Percentiles rank a stretch among this genome's conserved stretches.
Evolutionary conservation across 495 filamentous ascomycete genomes (phyloP).

Genomic region (Bathelium albidoporum): DNA sequence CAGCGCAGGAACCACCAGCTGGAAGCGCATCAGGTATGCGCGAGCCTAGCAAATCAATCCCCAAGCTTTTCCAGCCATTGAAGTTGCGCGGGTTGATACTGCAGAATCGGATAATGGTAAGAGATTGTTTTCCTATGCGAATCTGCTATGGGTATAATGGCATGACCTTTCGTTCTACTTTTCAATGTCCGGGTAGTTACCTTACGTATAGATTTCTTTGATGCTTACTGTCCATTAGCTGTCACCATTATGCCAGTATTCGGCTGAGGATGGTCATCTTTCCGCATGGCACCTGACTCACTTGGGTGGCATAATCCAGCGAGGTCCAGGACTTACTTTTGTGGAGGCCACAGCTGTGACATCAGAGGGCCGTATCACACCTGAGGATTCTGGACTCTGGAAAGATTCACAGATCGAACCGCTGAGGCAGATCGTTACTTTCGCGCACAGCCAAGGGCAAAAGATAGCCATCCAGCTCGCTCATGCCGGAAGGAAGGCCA

Average conservation of each 20-base stretch:
- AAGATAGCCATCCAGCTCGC: constrained; percentile 65
- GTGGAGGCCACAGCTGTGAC: constrained; percentile 64
- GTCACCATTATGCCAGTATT: constrained; percentile 23
- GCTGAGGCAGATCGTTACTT: constrained; percentile 52
- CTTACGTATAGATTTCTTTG: neutral
- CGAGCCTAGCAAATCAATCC: constrained; percentile 41
- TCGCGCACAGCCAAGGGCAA: constrained; percentile 58
- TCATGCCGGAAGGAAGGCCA: constrained; percentile 70
- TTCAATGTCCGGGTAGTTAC: no score
- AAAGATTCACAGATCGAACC: constrained; percentile 58
- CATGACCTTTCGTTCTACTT: no score
- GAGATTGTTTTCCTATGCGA: neutral
- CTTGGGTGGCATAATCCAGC: constrained; percentile 21
- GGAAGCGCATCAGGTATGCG: constrained; percentile 56
- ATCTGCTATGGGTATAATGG: no score
- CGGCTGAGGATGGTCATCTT: constrained; percentile 20
- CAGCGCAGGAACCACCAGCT: constrained; percentile 51
- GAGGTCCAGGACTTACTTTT: constrained; percentile 55
- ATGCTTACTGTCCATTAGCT: neutral
- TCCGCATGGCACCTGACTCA: constrained; percentile 20
- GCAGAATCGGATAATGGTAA: constrained; percentile 23
- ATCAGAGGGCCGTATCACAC: constrained; percentile 68
- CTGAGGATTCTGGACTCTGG: constrained; percentile 63
- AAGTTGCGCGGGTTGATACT: constrained; percentile 22
- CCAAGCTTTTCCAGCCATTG: constrained; percentile 53